Percentiles rank a stretch among this genome's conserved stretches.
These are phyloP conservation scores for Solanum aculeatissimum DNA, from an alignment of 305 asterid species.

Conservation along the genomic window DNA sequence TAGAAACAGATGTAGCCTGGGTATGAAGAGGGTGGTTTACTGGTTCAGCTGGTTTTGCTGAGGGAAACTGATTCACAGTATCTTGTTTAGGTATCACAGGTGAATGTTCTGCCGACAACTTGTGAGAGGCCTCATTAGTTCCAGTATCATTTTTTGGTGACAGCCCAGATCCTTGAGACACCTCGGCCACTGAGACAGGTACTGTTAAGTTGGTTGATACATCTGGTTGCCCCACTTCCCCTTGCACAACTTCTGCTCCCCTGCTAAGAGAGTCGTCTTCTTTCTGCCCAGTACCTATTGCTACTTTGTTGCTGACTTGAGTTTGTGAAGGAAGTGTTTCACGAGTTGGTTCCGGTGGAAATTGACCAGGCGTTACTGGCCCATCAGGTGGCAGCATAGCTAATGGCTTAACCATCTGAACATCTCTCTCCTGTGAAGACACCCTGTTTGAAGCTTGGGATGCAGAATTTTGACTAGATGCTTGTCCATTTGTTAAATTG, in stretches of 20 bases:
- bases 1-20: conserved; percentile 17
- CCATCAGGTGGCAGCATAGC: conserved; percentile 54
- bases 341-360: conserved; percentile 12
- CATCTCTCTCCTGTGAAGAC: conserved; percentile 41
- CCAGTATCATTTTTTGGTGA: conserved; percentile 29
- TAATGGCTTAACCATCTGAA: conserved; percentile 51
- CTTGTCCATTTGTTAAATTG: conserved; percentile 24
- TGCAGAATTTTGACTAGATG: conserved; percentile 17
- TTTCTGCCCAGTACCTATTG: conserved; percentile 18
- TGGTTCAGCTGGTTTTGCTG: conserved; percentile 19
- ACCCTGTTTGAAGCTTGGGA: conserved; percentile 9
- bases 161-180: conserved; percentile 30
- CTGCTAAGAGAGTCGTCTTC: conserved; percentile 14
- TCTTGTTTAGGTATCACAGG: conserved; percentile 14
- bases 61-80: not conserved
- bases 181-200: conserved; percentile 2
- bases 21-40: not conserved
- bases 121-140: conserved; percentile 17
- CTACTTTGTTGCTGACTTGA: conserved; percentile 22
- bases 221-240: conserved; percentile 14
- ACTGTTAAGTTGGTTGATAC: conserved; percentile 19
- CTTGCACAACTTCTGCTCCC: conserved; percentile 11
- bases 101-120: conserved; percentile 19
- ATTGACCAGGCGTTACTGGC: conserved; percentile 35
- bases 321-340: conserved; percentile 11